Evolutionary conservation across 768 basidiomycete species (phyloP), one percentile per base, ranked within the genome.

Genomic region (Boletus coccyginus): DNA sequence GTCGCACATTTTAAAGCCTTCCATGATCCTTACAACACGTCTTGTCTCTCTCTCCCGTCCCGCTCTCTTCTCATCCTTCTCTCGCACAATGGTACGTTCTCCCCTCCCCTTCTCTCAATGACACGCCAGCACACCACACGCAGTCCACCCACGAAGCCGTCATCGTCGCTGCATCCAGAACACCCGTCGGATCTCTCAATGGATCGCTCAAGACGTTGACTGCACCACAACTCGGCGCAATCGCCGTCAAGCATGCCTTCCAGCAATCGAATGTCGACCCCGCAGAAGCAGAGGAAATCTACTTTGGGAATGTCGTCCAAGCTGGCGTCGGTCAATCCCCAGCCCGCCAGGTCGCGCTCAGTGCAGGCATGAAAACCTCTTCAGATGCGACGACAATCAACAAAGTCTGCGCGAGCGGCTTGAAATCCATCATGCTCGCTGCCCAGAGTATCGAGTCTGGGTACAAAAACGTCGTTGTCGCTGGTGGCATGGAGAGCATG

Each of bases 401-500:
- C 85, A 99, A 99, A 78, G 97, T 99, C 72, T 99, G 97, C 73
- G 97, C 97, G 7, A 94, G 92, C 52, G 97, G 97, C 58, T 78
- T 99, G 82, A 98, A 98, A 75, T 82, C 95, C 31, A 84, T 98
- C 75, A 97, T 94, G 74, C 80, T 98, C 59, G 97, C 93, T 53
- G 82, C 93, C 29, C 97, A 98, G 77, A 84, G 82, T 66, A 93
- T 99, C 66, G 81, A 87, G 71, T 80, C 87, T 24, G 97, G 97
- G 49, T 86, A 96, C 70, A 86, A 89, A 57, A 84, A 75, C 40
- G 83, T 97, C 48, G 89, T 97, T 63, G 92, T 86, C 27, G 95
- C 95, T 54, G 97, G 97, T 63, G 97, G 97, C 58, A 97, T 94
- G 93, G 97, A 99, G 78, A 94, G 92, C 77, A 99, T 99, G 97